Percentiles rank a stretch among this genome's conserved stretches.
Conservation (phyloP, 306 rosid genomes). For the Dryas alaskensis region DNA sequence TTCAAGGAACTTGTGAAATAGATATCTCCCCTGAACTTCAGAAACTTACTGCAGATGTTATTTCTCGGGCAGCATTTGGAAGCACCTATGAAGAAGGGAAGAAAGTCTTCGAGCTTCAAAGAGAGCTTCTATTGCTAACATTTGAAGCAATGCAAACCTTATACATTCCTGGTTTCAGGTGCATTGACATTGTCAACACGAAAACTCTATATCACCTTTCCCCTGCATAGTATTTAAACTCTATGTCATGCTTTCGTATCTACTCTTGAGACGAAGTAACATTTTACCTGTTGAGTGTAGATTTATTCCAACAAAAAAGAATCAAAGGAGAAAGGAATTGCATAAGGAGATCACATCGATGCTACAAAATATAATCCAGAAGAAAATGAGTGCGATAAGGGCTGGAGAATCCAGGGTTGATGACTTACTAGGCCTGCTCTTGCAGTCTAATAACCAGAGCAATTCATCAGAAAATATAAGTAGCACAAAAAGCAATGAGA, state of each 20-base stretch:
- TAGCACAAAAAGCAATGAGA: conserved; percentile 12
- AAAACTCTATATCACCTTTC: not conserved
- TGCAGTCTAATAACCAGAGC: conserved; percentile 34
- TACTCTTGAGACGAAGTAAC: not conserved
- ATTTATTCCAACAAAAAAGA: conserved; percentile 48
- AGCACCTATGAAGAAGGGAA: conserved; percentile 48
- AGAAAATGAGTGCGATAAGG: conserved; percentile 29
- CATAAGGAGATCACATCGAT: conserved; percentile 38
- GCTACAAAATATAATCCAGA: conserved; percentile 33
- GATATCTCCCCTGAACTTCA: conserved; percentile 50
- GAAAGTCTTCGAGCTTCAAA: conserved; percentile 44
- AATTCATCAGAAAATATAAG: conserved; percentile 12
- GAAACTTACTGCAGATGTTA: conserved; percentile 38
- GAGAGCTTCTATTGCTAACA: conserved; percentile 35
- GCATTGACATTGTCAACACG: not conserved
- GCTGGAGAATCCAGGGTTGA: conserved; percentile 28
- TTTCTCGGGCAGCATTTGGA: conserved; percentile 48
- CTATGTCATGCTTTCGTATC: not conserved
- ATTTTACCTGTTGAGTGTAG: conserved; percentile 19
- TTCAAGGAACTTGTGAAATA: conserved; percentile 33
- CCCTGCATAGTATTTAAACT: too few species aligned
- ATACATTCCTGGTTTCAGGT: conserved; percentile 53
- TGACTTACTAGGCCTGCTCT: conserved; percentile 44
- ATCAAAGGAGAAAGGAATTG: conserved; percentile 40
- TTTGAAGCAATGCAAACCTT: conserved; percentile 51